A percentile compares a stretch with the other conserved stretches of the same genome.
These are phyloP conservation scores for Trichosporon inkin DNA, from an alignment of 1,284 basidiomycete genomes.

Conservation along the genomic window DNA sequence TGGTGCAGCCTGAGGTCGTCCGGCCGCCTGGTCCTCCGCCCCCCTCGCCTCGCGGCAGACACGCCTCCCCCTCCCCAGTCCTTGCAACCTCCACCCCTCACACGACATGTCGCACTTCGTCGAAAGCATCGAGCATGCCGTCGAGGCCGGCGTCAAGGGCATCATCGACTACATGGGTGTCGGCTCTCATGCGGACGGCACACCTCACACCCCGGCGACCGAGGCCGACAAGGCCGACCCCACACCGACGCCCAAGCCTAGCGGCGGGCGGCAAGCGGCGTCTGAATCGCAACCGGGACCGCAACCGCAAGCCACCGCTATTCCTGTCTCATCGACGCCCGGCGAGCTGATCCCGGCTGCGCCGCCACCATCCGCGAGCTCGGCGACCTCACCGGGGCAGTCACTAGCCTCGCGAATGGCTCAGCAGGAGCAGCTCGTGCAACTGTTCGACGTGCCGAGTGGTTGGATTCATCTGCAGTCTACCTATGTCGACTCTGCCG, in stretches of 20 bases:
- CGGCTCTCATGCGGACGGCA: neutral
- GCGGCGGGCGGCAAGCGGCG: neutral
- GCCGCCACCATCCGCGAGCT: neutral
- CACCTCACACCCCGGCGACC: conserved; percentile 1
- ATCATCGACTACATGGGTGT: conserved; percentile 26
- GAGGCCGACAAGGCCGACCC: conserved; percentile 1
- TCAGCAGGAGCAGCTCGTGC: conserved; percentile 27
- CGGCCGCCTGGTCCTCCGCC: neutral
- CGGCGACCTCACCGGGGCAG: neutral
- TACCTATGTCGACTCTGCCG: conserved; percentile 37
- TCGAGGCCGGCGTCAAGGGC: conserved; percentile 42
- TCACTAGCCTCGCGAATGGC: conserved; percentile 19
- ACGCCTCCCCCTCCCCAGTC: neutral
- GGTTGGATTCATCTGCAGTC: conserved; percentile 49
- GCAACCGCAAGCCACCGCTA: conserved; percentile 2
- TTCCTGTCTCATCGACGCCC: conserved; percentile 3
- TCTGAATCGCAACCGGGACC: neutral
- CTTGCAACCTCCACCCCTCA: neutral
- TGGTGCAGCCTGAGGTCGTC: neutral
- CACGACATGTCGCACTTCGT: conserved; percentile 37
- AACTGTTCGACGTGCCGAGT: conserved; percentile 40
- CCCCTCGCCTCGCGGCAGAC: neutral
- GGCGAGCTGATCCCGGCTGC: neutral
- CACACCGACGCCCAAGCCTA: neutral
- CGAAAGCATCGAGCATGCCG: conserved; percentile 33